Evolutionary conservation across 1,139 yeast genomes (phyloP).

Genomic region (Spathaspora sp.): DNA sequence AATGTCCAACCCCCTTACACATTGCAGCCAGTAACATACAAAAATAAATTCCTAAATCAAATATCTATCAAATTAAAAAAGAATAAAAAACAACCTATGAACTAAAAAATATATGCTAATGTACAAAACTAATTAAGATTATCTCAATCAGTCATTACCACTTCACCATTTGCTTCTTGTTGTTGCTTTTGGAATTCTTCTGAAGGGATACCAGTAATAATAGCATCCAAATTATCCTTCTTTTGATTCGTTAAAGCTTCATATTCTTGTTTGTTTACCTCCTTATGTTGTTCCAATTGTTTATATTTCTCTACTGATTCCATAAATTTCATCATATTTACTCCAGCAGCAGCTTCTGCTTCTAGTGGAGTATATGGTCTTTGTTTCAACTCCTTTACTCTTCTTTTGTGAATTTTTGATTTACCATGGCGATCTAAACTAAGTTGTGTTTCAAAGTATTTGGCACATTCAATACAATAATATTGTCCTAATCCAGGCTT

Average conservation of each 20-base stretch:
- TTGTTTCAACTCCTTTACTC: slow-evolving; percentile 70
- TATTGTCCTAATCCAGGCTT: slow-evolving; percentile 94
- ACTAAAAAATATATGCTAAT: slow-evolving; percentile 4
- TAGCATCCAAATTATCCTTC: slow-evolving; percentile 43
- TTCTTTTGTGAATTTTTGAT: slow-evolving; percentile 80
- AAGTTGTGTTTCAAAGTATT: slow-evolving; percentile 77
- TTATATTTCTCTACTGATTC: slow-evolving; percentile 59
- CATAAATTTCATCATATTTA: slow-evolving; percentile 65
- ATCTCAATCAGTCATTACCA: slow-evolving; percentile 21
- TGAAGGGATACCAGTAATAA: slow-evolving; percentile 36
- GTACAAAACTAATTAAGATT: slow-evolving; percentile 1
- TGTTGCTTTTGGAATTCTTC: slow-evolving; percentile 18
- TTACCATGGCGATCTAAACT: slow-evolving; percentile 73
- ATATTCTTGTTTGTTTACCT: slow-evolving; percentile 38
- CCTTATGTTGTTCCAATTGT: slow-evolving; percentile 37
- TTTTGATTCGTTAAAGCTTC: slow-evolving; percentile 36
- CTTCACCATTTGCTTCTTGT: slow-evolving; percentile 13
- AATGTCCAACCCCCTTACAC: too few relatives aligned
- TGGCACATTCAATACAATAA: slow-evolving; percentile 93
- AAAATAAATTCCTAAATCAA: not conserved
- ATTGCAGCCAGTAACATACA: not conserved
- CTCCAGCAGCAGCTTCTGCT: slow-evolving; percentile 88
- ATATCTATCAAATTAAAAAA: slow-evolving; percentile 1
- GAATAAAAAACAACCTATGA: not conserved
- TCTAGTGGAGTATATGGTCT: slow-evolving; percentile 87